Evolutionary conservation across 768 basidiomycete species (phyloP).

Genomic region (Lyophyllum atratum): DNA sequence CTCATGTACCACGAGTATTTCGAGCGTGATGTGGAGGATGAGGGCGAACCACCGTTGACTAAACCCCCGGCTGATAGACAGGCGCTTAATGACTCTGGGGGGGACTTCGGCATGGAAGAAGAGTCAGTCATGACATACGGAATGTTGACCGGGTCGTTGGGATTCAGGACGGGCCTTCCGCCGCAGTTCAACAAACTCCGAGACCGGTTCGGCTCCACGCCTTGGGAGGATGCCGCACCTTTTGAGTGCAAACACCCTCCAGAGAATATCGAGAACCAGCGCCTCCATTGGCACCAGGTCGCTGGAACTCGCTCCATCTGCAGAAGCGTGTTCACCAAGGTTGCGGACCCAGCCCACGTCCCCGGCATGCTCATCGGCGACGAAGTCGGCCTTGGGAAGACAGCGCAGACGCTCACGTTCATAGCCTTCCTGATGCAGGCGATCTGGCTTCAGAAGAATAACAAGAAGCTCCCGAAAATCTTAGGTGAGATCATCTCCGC

Average conservation of each 20-base stretch:
- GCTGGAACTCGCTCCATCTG: conserved; percentile 23
- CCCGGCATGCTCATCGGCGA: conserved; percentile 25
- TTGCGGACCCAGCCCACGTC: not conserved
- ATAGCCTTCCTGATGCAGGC: conserved; percentile 21
- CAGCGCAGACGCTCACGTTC: conserved; percentile 18
- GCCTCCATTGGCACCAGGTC: conserved; percentile 28
- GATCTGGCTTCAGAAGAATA: conserved; percentile 3
- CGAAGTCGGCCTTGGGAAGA: conserved; percentile 36
- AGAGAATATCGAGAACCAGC: conserved; percentile 5
- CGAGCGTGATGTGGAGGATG: not conserved
- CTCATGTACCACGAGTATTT: conserved; percentile 11
- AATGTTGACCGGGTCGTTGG: conserved; percentile 7
- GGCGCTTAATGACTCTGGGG: conserved; percentile 14
- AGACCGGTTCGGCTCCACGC: conserved; percentile 18
- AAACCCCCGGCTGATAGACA: conserved; percentile 10
- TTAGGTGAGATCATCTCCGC: conserved; percentile 2
- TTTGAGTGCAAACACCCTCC: not conserved
- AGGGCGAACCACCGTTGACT: not conserved
- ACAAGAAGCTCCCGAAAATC: not conserved
- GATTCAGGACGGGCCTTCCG: conserved; percentile 18
- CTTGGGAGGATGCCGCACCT: conserved; percentile 15
- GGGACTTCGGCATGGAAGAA: conserved; percentile 8
- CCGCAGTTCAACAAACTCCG: conserved; percentile 21
- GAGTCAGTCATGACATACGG: conserved; percentile 1
- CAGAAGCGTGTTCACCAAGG: conserved; percentile 17